A percentile compares a stretch with the other conserved stretches of the same genome.
Evolutionary conservation across 768 basidiomycete genomes (phyloP).

Genomic region (Lanmaoa rubissima): DNA sequence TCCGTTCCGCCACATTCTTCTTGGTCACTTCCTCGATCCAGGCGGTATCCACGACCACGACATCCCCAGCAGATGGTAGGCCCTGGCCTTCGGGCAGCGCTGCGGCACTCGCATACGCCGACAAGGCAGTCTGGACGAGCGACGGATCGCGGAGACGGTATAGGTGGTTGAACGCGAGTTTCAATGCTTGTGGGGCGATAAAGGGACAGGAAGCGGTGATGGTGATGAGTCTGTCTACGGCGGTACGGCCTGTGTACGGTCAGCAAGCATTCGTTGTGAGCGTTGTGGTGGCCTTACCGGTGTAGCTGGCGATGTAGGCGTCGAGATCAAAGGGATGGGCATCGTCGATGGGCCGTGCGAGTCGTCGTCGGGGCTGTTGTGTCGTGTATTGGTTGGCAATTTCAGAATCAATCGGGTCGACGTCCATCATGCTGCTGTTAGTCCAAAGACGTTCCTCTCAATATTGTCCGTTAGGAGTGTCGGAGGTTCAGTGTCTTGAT

Average conservation of each 20-base stretch:
- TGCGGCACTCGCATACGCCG: constrained; percentile 52
- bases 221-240: constrained; percentile 69
- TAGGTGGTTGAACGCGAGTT: constrained; percentile 62
- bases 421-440: constrained; percentile 25
- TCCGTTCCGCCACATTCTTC: constrained; percentile 69
- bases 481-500: not conserved
- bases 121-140: constrained; percentile 49
- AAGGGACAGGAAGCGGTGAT: constrained; percentile 64
- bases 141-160: constrained; percentile 66
- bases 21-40: constrained; percentile 73
- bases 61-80: constrained; percentile 46
- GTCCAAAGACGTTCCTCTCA: not conserved
- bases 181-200: constrained; percentile 71
- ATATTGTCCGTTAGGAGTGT: constrained; percentile 1
- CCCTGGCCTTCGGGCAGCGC: constrained; percentile 31
- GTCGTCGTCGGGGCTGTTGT: constrained; percentile 17
- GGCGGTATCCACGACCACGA: constrained; percentile 55
- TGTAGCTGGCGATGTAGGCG: constrained; percentile 70
- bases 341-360: constrained; percentile 60
- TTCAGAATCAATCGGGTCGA: constrained; percentile 30
- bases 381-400: constrained; percentile 12
- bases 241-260: constrained; percentile 57
- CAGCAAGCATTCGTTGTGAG: not conserved
- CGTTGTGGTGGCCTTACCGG: constrained; percentile 45
- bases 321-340: constrained; percentile 89